Evolutionary conservation across 2,329 filamentous ascomycete species (phyloP), one percentile per base, ranked within the genome.

Genomic region (Phialocephala sp.): DNA sequence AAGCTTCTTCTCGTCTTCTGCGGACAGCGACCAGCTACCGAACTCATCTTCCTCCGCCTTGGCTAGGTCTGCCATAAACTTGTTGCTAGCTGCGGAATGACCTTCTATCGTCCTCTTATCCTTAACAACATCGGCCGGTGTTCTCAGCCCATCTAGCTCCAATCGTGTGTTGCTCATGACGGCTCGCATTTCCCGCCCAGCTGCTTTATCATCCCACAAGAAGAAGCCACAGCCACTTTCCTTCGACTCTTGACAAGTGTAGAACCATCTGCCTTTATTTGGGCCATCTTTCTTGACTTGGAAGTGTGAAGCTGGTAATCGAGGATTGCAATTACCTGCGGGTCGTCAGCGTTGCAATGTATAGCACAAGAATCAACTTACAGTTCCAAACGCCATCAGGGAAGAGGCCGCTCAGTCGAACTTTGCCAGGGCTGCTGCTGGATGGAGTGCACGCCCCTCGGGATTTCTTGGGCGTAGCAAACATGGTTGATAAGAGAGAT

Each of bases 151-250:
- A n/a, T 72, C 66, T 32, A 50, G 58, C 57, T 85, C 83, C n/a
- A 76, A 81, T 63, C 79, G 77, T 41, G 80, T 78, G 69, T 83
- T 84, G 63, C 73, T 79, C 61, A 82, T 64, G 22, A 85, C 75
- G 11, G 80, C 80, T 14, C 73, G 73, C 59, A 64, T 70, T 73
- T 85, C 83, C 60, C 85, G 78, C 20, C 71, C 66, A 50, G 78
- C 76, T 0, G 86, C 86, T 52, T 86, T 81, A 15, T 85, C 80
- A 8, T 83, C 79, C 84, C 85, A 88, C 0, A 89, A 74, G 68
- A 87, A 89, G 76, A 89, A 86, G 0, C 78, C 78, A 71, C 87
- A 89, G 32, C 79, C 74, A 52, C 78, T 76, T 24, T 79, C 77
- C 36, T 76, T 74, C n/a, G 77, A 71, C 62, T 80, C 78, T 71